A percentile compares a stretch with the other conserved stretches of the same genome.
These are phyloP conservation scores for Solanum sparsipilum DNA, from an alignment of 257 asterid species.

Conservation along the genomic window DNA sequence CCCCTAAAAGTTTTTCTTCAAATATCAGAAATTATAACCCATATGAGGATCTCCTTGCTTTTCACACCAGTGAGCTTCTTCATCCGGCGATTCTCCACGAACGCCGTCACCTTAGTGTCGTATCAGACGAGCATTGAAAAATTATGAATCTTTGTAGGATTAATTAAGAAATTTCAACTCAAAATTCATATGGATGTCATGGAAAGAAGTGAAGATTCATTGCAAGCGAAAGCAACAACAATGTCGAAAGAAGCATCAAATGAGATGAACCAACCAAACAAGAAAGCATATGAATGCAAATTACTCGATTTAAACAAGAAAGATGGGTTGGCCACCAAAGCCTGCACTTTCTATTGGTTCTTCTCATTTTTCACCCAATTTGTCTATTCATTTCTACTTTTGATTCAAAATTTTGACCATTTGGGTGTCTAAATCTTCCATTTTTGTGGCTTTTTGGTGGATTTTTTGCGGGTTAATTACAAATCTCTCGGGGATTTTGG, in stretches of 20 bases:
- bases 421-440: slow-evolving; percentile 25
- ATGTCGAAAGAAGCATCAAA: slow-evolving; percentile 49
- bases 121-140: slow-evolving; percentile 37
- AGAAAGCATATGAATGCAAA: slow-evolving; percentile 19
- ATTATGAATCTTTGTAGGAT: background rate
- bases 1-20: no score
- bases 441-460: slow-evolving; percentile 21
- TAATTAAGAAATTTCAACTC: slow-evolving; percentile 19
- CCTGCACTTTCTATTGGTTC: slow-evolving; percentile 41
- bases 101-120: slow-evolving; percentile 55
- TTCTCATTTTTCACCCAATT: background rate
- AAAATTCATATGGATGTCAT: slow-evolving; percentile 21
- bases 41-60: slow-evolving; percentile 66
- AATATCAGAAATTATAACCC: slow-evolving; percentile 48
- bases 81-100: slow-evolving; percentile 61
- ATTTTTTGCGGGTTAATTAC: background rate
- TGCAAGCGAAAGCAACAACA: slow-evolving; percentile 53
- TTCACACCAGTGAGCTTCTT: slow-evolving; percentile 58
- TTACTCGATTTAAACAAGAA: slow-evolving; percentile 21
- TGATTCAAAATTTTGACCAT: background rate
- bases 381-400: background rate
- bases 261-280: slow-evolving; percentile 70
- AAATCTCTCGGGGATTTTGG: slow-evolving; percentile 7
- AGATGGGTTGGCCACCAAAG: slow-evolving; percentile 84
- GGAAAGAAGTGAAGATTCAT: slow-evolving; percentile 27